Conservation (phyloP, 139 green algal genomes). For the Haematococcus lacustris region DNA sequence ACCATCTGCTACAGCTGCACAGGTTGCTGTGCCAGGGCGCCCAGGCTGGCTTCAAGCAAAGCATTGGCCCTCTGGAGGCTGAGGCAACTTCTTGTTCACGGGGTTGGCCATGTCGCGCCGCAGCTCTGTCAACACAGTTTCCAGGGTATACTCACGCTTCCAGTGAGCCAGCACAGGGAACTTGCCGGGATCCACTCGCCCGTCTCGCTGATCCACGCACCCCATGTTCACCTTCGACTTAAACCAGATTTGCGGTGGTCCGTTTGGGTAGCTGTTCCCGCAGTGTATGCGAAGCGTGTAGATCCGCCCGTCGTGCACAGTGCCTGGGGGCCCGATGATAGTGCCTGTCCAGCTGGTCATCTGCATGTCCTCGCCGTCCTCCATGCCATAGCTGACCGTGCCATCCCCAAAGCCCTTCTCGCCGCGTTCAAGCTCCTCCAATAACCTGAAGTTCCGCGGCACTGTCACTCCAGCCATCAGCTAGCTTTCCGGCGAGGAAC, state of each 20-base stretch:
- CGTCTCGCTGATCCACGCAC: slow-evolving; percentile 54
- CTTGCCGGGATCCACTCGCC: slow-evolving; percentile 52
- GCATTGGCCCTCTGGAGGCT: slow-evolving; percentile 85
- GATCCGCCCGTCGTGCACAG: slow-evolving; percentile 84
- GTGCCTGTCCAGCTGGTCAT: slow-evolving; percentile 95
- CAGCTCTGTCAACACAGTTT: slow-evolving; percentile 83
- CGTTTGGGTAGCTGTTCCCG: slow-evolving; percentile 76
- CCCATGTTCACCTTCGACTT: slow-evolving; percentile 64
- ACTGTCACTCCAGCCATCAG: slow-evolving; percentile 54
- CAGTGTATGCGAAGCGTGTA: slow-evolving; percentile 80
- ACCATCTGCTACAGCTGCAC: too few species aligned
- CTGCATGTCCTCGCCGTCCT: slow-evolving; percentile 81
- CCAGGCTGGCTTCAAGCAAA: too few species aligned
- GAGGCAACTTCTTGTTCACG: slow-evolving; percentile 76
- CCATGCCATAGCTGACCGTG: slow-evolving; percentile 93
- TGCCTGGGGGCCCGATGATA: slow-evolving; percentile 89
- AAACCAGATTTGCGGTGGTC: slow-evolving; percentile 44
- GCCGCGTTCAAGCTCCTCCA: slow-evolving; percentile 65
- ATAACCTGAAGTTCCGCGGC: slow-evolving; percentile 91
- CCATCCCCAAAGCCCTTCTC: slow-evolving; percentile 90
- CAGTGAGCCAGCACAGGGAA: slow-evolving; percentile 79
- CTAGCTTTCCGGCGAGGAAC: neutral
- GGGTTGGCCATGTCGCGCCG: slow-evolving; percentile 78
- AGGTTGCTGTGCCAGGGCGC: too few species aligned
- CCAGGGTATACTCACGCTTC: slow-evolving; percentile 80